Conservation (phyloP, 2,329 filamentous ascomycete species). For the Cercospora zeae-maydis region DNA sequence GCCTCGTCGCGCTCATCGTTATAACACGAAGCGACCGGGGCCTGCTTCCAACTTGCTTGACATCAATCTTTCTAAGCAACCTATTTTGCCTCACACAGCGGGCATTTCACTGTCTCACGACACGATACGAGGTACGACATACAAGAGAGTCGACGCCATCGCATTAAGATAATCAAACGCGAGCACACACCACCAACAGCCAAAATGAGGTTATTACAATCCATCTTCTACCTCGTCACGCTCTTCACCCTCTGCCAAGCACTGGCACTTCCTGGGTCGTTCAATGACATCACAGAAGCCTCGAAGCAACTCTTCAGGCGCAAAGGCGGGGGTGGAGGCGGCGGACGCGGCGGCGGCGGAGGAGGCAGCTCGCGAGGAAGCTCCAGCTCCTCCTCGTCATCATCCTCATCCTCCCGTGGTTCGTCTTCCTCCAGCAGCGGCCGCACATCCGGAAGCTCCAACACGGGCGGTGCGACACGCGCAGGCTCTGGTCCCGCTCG, state of each 20-base stretch:
- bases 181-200: neutral
- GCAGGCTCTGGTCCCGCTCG: constrained; percentile 58
- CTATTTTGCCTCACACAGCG: neutral
- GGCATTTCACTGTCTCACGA: neutral
- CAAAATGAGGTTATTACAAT: constrained; percentile 32
- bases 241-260: constrained; percentile 34
- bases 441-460: constrained; percentile 21
- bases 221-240: constrained; percentile 30
- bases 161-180: neutral
- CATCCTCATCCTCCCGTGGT: constrained; percentile 17
- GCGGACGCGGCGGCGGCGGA: constrained; percentile 43
- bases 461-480: constrained; percentile 24
- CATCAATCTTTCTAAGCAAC: neutral
- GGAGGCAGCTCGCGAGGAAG: constrained; percentile 17
- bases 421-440: constrained; percentile 20
- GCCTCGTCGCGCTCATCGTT: neutral
- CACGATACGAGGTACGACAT: neutral
- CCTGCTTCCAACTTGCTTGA: neutral
- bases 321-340: constrained; percentile 46
- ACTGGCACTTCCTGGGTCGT: constrained; percentile 31
- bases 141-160: neutral
- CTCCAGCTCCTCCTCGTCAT: constrained; percentile 17
- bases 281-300: constrained; percentile 35
- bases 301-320: constrained; percentile 42
- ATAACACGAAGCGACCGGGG: neutral